Conservation (phyloP, 148 eudicot species). For the Fagopyrum tataricum region DNA sequence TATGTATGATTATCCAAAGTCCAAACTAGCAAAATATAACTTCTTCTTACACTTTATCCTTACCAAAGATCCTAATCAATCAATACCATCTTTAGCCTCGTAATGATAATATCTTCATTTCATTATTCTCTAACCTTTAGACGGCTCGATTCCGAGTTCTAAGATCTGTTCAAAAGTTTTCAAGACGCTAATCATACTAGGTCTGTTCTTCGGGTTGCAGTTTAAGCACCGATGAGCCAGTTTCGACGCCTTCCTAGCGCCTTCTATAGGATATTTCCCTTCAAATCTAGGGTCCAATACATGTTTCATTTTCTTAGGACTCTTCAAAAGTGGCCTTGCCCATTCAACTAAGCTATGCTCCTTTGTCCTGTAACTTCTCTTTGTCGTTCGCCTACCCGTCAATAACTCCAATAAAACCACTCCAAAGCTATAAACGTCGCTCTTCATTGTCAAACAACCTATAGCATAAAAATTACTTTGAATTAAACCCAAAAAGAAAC, state of each 20-base stretch:
- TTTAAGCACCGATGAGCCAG: slow-evolving; percentile 18
- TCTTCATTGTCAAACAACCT: slow-evolving; percentile 57
- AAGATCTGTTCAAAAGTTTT: slow-evolving; percentile 12
- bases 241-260: slow-evolving; percentile 11
- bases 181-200: slow-evolving; percentile 11
- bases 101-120: not conserved
- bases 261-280: slow-evolving; percentile 42
- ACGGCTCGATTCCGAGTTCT: not conserved
- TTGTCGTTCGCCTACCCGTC: slow-evolving; percentile 49
- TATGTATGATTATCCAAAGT: not conserved
- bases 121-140: not conserved
- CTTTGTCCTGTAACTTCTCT: slow-evolving; percentile 34
- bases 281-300: slow-evolving; percentile 58
- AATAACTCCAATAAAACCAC: slow-evolving; percentile 51
- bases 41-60: not conserved
- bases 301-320: slow-evolving; percentile 31
- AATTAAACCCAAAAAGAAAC: not conserved
- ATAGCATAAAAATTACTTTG: not conserved
- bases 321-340: slow-evolving; percentile 52
- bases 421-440: slow-evolving; percentile 68
- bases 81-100: not conserved
- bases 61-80: not conserved
- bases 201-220: slow-evolving; percentile 4
- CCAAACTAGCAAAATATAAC: not conserved
- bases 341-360: slow-evolving; percentile 52